Evolutionary conservation across 2,329 filamentous ascomycete species (phyloP).

Genomic region (Aspergillus sp.): DNA sequence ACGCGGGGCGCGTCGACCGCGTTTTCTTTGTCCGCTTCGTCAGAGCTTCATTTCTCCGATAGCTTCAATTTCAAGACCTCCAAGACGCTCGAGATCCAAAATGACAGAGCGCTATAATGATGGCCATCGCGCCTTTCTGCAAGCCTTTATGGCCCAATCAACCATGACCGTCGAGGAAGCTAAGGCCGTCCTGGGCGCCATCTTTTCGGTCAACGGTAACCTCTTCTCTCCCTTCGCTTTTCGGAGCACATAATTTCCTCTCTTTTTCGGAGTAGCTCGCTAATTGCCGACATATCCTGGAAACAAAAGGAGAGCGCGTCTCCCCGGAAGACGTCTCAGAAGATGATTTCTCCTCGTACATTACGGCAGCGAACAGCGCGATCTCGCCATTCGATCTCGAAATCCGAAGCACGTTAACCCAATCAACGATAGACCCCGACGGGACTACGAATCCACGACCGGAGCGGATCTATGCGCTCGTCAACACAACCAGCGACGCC

Average conservation of each 20-base stretch:
- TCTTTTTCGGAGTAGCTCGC: not conserved
- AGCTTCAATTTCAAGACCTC: not conserved
- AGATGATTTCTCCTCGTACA: conserved; percentile 66
- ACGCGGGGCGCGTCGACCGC: not conserved
- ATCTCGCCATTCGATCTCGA: conserved; percentile 83
- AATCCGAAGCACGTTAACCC: conserved; percentile 72
- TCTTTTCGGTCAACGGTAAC: conserved; percentile 62
- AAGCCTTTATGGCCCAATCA: conserved; percentile 78
- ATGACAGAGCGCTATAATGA: conserved; percentile 52
- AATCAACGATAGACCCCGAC: conserved; percentile 49
- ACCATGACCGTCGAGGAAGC: conserved; percentile 74
- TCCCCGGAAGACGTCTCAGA: conserved; percentile 64
- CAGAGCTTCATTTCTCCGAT: not conserved
- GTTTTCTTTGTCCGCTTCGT: not conserved
- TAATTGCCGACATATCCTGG: not conserved
- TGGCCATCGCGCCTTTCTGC: conserved; percentile 82
- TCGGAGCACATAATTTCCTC: not conserved
- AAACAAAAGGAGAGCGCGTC: conserved; percentile 47
- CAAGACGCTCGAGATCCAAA: not conserved
- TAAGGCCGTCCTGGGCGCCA: conserved; percentile 71
- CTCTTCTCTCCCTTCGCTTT: not conserved
- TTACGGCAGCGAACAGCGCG: conserved; percentile 68
- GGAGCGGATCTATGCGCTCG: conserved; percentile 73
- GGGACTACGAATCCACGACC: conserved; percentile 7
- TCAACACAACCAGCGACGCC: conserved; percentile 84